Conservation (phyloP, 345 rosid species). For the Sisymbrium altissimum region DNA sequence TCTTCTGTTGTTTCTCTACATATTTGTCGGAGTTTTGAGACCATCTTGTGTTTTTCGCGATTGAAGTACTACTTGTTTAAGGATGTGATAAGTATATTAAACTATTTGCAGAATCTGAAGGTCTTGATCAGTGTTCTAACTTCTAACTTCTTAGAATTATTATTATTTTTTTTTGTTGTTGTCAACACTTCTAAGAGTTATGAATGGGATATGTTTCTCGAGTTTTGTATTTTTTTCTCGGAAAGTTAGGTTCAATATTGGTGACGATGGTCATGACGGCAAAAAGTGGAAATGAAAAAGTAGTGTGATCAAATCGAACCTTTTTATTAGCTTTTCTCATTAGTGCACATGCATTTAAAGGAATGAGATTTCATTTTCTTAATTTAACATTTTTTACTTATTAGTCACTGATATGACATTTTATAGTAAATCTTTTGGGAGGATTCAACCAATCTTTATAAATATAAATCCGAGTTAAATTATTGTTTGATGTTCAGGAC, state of each 20-base stretch:
- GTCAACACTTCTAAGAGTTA: not conserved
- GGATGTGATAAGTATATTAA: constrained; percentile 19
- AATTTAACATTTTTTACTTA: not conserved
- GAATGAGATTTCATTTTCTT: not conserved
- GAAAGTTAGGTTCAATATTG: constrained; percentile 13
- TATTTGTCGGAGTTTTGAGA: not conserved
- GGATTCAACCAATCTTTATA: not conserved
- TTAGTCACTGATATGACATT: not conserved
- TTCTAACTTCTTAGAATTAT: not conserved
- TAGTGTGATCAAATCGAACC: not conserved
- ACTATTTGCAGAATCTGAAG: constrained; percentile 1
- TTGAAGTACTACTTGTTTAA: constrained; percentile 10
- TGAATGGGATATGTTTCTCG: not conserved
- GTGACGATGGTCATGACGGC: not conserved
- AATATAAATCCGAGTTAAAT: not conserved
- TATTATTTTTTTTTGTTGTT: too few species aligned
- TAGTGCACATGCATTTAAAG: not conserved
- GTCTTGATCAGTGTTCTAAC: not conserved
- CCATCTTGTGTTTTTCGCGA: not conserved
- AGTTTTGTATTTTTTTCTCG: not conserved
- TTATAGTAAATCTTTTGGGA: not conserved
- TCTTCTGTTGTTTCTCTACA: not conserved
- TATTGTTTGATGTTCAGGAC: not conserved
- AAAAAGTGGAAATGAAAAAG: constrained; percentile 1
- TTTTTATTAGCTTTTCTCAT: not conserved